Percentiles rank a stretch among this genome's conserved stretches.
Evolutionary conservation across 768 basidiomycete genomes (phyloP).

Genomic region (Cantharellus anzutake): DNA sequence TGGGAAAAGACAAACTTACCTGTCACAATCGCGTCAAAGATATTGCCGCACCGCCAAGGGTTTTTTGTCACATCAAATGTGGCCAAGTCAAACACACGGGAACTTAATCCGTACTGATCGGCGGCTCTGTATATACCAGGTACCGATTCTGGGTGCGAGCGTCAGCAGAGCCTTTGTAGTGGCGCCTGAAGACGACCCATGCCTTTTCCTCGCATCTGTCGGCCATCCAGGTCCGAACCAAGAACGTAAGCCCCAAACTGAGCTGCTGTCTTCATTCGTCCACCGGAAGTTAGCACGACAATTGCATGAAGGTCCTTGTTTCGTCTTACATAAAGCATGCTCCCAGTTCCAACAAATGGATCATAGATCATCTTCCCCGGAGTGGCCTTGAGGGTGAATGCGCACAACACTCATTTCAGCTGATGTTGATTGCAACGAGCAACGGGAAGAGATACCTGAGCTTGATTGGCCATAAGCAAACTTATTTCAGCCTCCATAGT

Average conservation of each 20-base stretch:
- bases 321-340: slow-evolving; percentile 56
- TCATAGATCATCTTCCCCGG: slow-evolving; percentile 90
- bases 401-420: neutral
- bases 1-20: slow-evolving; percentile 1
- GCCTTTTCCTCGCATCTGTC: slow-evolving; percentile 94
- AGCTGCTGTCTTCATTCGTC: slow-evolving; percentile 29
- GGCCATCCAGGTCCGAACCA: slow-evolving; percentile 92
- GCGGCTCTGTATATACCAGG: slow-evolving; percentile 72
- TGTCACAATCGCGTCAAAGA: slow-evolving; percentile 89
- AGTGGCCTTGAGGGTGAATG: slow-evolving; percentile 33
- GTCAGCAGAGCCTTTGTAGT: neutral
- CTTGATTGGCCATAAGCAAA: slow-evolving; percentile 90
- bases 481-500: slow-evolving; percentile 97
- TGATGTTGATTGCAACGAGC: neutral
- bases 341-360: slow-evolving; percentile 87
- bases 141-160: slow-evolving; percentile 16
- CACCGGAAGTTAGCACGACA: neutral
- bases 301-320: neutral
- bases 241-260: slow-evolving; percentile 75
- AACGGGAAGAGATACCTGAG: slow-evolving; percentile 33
- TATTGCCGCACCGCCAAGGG: slow-evolving; percentile 72
- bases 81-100: slow-evolving; percentile 61
- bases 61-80: slow-evolving; percentile 87
- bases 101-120: slow-evolving; percentile 57
- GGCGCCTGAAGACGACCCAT: neutral